Base-by-base conservation (phyloP, 129 eudicot species). In the carrot (Daucus carota) region DNA sequence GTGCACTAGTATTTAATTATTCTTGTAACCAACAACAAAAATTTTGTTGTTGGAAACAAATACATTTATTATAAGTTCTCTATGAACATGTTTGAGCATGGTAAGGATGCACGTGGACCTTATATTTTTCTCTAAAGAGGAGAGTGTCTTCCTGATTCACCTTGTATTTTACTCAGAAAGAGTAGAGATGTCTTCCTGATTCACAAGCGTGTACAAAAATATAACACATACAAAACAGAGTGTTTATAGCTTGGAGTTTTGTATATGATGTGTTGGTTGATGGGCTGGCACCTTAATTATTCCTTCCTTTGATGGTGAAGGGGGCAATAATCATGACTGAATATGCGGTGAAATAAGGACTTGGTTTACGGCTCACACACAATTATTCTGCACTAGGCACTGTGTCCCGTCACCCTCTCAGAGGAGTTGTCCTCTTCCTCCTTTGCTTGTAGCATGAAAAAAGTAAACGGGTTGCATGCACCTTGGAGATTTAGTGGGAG, bases 311-410 rank as follows among this genome's bases (percentile, higher is more conserved):
- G 65, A 57, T 57, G 28, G 65, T 9, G 65, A 57, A 57, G 65
- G 65, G 20, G 65, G 9, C 31, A 3, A 57, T 24, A 24, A 57
- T 57, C 65, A 57, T 57, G 65, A 57, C 31, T n/a, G 24, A 12
- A 57, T 57, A 57, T 24, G 15, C 16, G 65, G 65, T 57, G 31
- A 57, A 57, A 57, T n/a, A 57, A 57, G 31, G 65, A n/a, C 32
- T 24, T 57, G 62, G n/a, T 10, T n/a, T 8, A 2, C 62, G 62
- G 62, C n/a, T 22, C 62, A 54, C 62, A 20, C 60, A 54, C 62
- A 54, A 54, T 18, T 54, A 54, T 54, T 54, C 62, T 54, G 62
- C 62, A 54, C 62, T 54, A 54, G 62, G 62, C 62, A 54, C 62
- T n/a, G 31, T 57, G 65, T 57, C 65, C 65, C 16, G 65, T 57